phyloP scores from a whole-genome alignment of 768 basidiomycete species.

The Naganishia kalamii region DNA sequence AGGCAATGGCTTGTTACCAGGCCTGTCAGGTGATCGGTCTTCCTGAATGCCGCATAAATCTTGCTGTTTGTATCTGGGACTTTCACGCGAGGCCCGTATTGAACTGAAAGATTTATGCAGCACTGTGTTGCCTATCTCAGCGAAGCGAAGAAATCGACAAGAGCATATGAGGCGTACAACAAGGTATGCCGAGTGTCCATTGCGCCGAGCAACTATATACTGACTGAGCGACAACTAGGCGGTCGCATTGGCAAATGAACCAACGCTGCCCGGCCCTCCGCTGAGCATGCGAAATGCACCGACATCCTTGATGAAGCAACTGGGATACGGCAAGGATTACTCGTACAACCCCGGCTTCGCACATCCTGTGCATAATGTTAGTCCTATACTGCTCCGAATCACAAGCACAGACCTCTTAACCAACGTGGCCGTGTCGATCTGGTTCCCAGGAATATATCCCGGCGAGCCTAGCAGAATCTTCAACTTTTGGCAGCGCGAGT shows the following conservation, averaged over 20 bases:
- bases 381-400: constrained; percentile 8
- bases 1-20: constrained; percentile 49
- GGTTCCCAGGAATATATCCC: constrained; percentile 57
- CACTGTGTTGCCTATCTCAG: constrained; percentile 71
- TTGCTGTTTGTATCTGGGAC: constrained; percentile 33
- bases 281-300: constrained; percentile 71
- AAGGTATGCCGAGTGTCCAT: constrained; percentile 40
- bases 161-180: constrained; percentile 70
- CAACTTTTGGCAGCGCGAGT: constrained; percentile 44
- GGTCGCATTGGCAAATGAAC: constrained; percentile 56
- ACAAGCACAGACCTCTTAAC: background rate
- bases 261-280: constrained; percentile 59
- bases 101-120: background rate
- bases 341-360: constrained; percentile 61
- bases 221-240: constrained; percentile 51
- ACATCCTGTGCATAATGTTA: constrained; percentile 57
- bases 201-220: background rate
- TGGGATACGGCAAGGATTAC: constrained; percentile 64
- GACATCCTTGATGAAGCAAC: constrained; percentile 61
- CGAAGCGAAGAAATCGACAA: constrained; percentile 75
- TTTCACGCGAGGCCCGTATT: background rate
- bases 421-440: background rate
- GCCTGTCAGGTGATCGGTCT: constrained; percentile 46
- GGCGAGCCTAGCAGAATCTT: constrained; percentile 45
- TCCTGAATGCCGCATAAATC: constrained; percentile 43